phyloP scores from a whole-genome alignment of 352 stramenopile species.

The Thalassiosira delicatula region DNA sequence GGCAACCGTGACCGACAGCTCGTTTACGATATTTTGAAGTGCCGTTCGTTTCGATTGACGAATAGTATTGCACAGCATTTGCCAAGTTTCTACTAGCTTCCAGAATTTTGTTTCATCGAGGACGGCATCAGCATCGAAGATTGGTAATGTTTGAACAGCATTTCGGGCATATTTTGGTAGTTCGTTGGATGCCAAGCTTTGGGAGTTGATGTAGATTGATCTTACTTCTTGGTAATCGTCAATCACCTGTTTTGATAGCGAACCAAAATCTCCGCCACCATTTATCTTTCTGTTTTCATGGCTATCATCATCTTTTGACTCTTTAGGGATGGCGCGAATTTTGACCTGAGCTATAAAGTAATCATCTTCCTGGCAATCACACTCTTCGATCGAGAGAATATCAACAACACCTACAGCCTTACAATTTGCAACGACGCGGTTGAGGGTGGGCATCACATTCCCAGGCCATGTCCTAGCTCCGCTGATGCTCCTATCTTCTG shows the following conservation, averaged over 20 bases:
- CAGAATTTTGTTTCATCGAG: constrained; percentile 50
- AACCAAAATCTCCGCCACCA: background rate
- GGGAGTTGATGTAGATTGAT: constrained; percentile 59
- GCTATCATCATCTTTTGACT: constrained; percentile 10
- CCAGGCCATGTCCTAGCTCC: constrained; percentile 36
- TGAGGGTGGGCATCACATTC: constrained; percentile 23
- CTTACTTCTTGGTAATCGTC: constrained; percentile 46
- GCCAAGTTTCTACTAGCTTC: constrained; percentile 59
- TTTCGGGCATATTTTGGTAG: constrained; percentile 49
- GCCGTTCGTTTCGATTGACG: constrained; percentile 39
- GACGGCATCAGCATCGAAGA: constrained; percentile 23
- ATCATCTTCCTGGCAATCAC: constrained; percentile 41
- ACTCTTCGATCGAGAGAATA: constrained; percentile 52
- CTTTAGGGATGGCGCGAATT: constrained; percentile 16
- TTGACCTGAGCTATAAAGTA: constrained; percentile 56
- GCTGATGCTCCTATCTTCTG: constrained; percentile 48
- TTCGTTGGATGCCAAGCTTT: constrained; percentile 54
- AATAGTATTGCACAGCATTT: constrained; percentile 63
- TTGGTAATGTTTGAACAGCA: constrained; percentile 41
- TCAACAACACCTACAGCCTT: constrained; percentile 51
- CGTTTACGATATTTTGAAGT: constrained; percentile 49
- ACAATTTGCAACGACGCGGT: constrained; percentile 51
- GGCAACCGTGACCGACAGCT: constrained; percentile 46
- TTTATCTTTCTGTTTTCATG: background rate
- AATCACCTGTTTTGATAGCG: constrained; percentile 35